phyloP scores from a whole-genome alignment of 2,329 filamentous ascomycete genomes.

The Apiospora arundinis region DNA sequence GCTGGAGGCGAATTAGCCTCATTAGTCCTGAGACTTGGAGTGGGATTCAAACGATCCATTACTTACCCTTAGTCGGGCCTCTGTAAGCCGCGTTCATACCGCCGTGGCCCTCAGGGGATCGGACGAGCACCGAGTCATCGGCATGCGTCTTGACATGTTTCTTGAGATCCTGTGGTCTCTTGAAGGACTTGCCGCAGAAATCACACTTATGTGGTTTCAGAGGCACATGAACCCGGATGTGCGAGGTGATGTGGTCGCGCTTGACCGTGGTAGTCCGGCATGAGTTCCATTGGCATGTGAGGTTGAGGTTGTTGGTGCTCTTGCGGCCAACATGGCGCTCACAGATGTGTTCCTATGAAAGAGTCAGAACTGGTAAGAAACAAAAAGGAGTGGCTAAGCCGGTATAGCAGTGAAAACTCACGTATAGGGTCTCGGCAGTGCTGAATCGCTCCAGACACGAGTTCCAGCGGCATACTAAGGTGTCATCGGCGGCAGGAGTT shows the following conservation, averaged over 20 bases:
- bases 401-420: constrained; percentile 44
- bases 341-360: constrained; percentile 87
- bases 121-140: constrained; percentile 82
- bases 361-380: neutral
- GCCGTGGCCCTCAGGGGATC: constrained; percentile 58
- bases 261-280: constrained; percentile 98
- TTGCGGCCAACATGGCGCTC: constrained; percentile 98
- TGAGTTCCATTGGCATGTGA: constrained; percentile 96
- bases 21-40: constrained; percentile 38
- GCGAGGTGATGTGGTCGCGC: constrained; percentile 98
- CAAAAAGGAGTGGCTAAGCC: neutral
- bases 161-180: constrained; percentile 97
- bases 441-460: constrained; percentile 64
- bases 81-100: constrained; percentile 60
- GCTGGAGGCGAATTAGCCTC: constrained; percentile 55
- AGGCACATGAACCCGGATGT: constrained; percentile 98
- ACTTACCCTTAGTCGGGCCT: constrained; percentile 60
- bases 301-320: constrained; percentile 97
- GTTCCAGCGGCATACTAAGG: constrained; percentile 65
- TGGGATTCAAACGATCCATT: constrained; percentile 27
- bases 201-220: constrained; percentile 99
- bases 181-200: constrained; percentile 98
- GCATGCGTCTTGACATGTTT: constrained; percentile 99
- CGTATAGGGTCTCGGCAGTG: constrained; percentile 65
- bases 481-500: constrained; percentile 53